phyloP scores from a whole-genome alignment of 2,329 filamentous ascomycete genomes.

The Calonectria pseudoturangicola region DNA sequence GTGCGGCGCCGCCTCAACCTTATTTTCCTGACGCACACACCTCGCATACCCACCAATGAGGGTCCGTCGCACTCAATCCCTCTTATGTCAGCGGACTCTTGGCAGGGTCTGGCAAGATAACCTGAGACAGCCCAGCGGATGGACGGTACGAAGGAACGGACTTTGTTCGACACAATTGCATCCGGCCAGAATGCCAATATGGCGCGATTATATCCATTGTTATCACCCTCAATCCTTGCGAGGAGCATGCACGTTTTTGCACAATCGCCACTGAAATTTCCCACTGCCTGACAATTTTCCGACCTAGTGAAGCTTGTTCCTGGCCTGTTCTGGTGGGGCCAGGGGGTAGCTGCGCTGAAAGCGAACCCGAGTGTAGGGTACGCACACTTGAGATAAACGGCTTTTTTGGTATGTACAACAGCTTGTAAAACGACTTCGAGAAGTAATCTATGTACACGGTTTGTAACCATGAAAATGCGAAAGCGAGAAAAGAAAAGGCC shows the following conservation, averaged over 20 bases:
- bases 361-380: too few relatives aligned
- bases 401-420: neutral
- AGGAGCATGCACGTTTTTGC: neutral
- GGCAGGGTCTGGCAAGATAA: neutral
- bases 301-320: neutral
- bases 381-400: too few relatives aligned
- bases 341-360: too few relatives aligned
- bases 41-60: constrained; percentile 4
- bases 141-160: neutral
- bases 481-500: too few relatives aligned
- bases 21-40: constrained; percentile 2
- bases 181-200: neutral
- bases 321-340: neutral
- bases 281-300: neutral
- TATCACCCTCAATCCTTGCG: neutral
- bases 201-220: too few relatives aligned
- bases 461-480: neutral
- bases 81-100: constrained; percentile 10
- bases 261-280: neutral
- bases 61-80: neutral
- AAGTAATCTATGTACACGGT: neutral
- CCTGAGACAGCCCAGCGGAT: neutral
- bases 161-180: neutral
- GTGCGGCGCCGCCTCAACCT: constrained; percentile 19
- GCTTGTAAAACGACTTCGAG: neutral